These are phyloP conservation scores for Obelidium mucronatum DNA, from an alignment of 192 early-diverging fungal species.

Conservation along the genomic window DNA sequence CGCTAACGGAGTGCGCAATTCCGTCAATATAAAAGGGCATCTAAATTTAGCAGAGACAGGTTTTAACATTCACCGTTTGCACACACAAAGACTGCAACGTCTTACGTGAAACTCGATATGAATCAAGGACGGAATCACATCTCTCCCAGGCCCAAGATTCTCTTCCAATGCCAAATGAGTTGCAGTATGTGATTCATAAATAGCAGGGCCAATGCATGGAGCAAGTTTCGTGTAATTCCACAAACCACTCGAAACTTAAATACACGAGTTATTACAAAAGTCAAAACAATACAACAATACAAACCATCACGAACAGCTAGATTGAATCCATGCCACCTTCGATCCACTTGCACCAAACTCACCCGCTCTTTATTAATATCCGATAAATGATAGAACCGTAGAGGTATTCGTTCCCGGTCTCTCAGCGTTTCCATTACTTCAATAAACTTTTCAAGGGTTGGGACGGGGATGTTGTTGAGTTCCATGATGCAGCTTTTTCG, in stretches of 20 bases:
- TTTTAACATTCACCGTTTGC: constrained; percentile 39
- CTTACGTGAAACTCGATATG: constrained; percentile 80
- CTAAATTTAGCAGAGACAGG: neutral
- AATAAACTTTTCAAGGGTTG: constrained; percentile 77
- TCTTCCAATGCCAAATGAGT: constrained; percentile 68
- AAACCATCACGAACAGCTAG: constrained; percentile 65
- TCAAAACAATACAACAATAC: neutral
- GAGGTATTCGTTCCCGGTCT: constrained; percentile 48
- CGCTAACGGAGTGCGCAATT: constrained; percentile 58
- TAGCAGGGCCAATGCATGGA: constrained; percentile 62
- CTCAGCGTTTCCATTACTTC: constrained; percentile 60
- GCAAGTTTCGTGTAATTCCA: constrained; percentile 78
- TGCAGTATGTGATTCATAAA: constrained; percentile 74
- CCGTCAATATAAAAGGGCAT: constrained; percentile 64
- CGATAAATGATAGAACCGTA: constrained; percentile 41
- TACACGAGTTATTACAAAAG: constrained; percentile 1
- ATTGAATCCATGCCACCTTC: constrained; percentile 51
- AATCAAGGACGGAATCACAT: constrained; percentile 81
- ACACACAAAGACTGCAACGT: neutral
- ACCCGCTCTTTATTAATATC: constrained; percentile 54
- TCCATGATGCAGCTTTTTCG: constrained; percentile 43
- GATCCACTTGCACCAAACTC: constrained; percentile 47
- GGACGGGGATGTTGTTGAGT: constrained; percentile 63
- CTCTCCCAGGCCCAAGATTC: constrained; percentile 68
- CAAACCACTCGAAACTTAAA: constrained; percentile 66